Base-by-base conservation (phyloP, 345 rosid species). In the Hibiscus tridactylites region DNA sequence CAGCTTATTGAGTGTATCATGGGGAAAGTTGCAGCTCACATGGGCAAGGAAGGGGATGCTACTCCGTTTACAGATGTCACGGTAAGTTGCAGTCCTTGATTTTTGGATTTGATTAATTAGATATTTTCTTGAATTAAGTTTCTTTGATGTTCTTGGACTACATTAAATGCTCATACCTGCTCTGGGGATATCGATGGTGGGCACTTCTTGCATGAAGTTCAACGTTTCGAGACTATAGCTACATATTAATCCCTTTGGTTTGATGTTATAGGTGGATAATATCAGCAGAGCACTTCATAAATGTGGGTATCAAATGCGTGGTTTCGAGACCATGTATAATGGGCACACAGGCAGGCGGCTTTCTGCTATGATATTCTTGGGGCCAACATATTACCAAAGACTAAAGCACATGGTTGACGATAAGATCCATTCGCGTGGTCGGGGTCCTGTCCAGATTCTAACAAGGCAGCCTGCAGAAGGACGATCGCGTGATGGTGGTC, bases 11-110 rank as follows among this genome's bases (percentile, higher is more conserved):
- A 94, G 83, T 94, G 98, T 78, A 88, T 94, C 75, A 94, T 90
- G 98, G 98, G 98, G 62, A 94, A 94, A 84, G 98, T 91, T 77
- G 97, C 98, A 10, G 97, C 98, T 68, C 97, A 94, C 80, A 94
- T 94, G 98, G 98, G 98, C 67, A 91, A 91, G 85, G 98, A 94
- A 83, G 98, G 98, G 58, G 98, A 94, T 71, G 98, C 97, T 0
- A 94, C 98, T 74, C 98, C 98, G 33, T 94, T 94, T 76, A 94
- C 97, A 1, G 98, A 94, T 83, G 98, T 94, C 78, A 94, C 98
- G 65, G 98, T 94, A 79, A 85, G 87, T 82, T 53, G 5, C 75
- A 58, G 13, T 61, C 17, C 58, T 21, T 13, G 17, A 31, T 63
- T 68, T 35, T n/a, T 52, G 58, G 21, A 28, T 49, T 6, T 64